phyloP scores from a whole-genome alignment of 2,329 filamentous ascomycete species.

The Gyromitra esculenta region DNA sequence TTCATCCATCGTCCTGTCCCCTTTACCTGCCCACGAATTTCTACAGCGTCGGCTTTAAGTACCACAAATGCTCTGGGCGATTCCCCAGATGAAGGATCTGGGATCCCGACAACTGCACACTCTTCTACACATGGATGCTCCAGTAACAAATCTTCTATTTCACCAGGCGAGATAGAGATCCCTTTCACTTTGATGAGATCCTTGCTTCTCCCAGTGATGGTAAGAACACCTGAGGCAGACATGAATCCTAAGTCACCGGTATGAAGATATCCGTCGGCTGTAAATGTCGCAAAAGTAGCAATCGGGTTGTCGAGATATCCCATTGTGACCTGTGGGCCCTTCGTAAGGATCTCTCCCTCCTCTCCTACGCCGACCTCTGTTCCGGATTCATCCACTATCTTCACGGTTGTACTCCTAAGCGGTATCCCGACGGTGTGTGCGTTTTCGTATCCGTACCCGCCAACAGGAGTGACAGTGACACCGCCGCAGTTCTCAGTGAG shows the following conservation, averaged over 20 bases:
- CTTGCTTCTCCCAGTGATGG: conserved; percentile 72
- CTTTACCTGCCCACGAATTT: conserved; percentile 57
- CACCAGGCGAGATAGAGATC: conserved; percentile 70
- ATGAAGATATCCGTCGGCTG: conserved; percentile 66
- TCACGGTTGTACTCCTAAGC: conserved; percentile 80
- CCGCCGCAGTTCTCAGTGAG: conserved; percentile 74
- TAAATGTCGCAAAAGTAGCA: conserved; percentile 63
- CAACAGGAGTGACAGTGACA: conserved; percentile 70
- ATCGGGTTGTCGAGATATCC: conserved; percentile 64
- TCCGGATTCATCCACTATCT: conserved; percentile 74
- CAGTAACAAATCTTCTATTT: conserved; percentile 71
- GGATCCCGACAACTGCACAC: conserved; percentile 67
- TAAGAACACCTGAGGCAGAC: conserved; percentile 62
- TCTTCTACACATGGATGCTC: conserved; percentile 69
- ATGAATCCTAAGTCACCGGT: conserved; percentile 70
- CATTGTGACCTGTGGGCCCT: conserved; percentile 66
- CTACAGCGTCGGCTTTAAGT: conserved; percentile 61
- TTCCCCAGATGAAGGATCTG: conserved; percentile 68
- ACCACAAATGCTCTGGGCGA: conserved; percentile 74
- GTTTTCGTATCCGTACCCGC: conserved; percentile 62
- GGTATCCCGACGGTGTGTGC: conserved; percentile 69
- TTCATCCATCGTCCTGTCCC: conserved; percentile 3
- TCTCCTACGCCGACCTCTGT: conserved; percentile 71
- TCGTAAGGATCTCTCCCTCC: conserved; percentile 73
- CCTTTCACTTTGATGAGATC: conserved; percentile 76